Conservation (phyloP, 2,329 filamentous ascomycete genomes). For the Dendryphion nanum region DNA sequence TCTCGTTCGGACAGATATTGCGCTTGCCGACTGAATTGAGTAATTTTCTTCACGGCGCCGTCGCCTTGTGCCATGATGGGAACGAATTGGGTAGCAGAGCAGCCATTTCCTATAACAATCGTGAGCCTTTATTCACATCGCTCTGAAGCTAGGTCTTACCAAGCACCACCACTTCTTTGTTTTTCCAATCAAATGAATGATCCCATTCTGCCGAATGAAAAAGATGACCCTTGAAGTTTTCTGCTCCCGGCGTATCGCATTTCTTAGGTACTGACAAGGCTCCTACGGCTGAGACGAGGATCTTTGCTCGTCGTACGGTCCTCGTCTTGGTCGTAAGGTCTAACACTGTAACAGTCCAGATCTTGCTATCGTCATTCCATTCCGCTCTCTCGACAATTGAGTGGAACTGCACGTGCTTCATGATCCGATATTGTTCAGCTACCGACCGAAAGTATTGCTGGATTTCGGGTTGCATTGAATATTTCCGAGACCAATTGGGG, state of each 20-base stretch:
- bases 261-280: constrained; percentile 30
- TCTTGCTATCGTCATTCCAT: constrained; percentile 45
- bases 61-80: constrained; percentile 43
- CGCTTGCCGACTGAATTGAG: constrained; percentile 52
- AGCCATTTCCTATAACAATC: constrained; percentile 49
- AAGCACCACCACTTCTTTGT: constrained; percentile 25
- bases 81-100: constrained; percentile 50
- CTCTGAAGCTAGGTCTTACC: neutral
- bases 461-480: constrained; percentile 56
- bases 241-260: constrained; percentile 45
- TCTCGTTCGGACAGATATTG: constrained; percentile 50
- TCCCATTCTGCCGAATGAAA: constrained; percentile 43
- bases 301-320: constrained; percentile 20
- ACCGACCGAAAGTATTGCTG: constrained; percentile 49
- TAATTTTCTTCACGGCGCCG: constrained; percentile 39
- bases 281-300: constrained; percentile 27
- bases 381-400: constrained; percentile 43
- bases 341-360: constrained; percentile 37
- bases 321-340: constrained; percentile 21
- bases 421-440: constrained; percentile 29
- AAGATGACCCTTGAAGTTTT: constrained; percentile 42
- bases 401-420: constrained; percentile 46
- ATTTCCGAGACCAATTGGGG: constrained; percentile 59
- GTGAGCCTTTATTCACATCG: neutral
- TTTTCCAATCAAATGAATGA: constrained; percentile 49